A percentile compares a stretch with the other conserved stretches of the same genome.
Evolutionary conservation across 495 filamentous ascomycete genomes (phyloP).

Genomic region (Pseudevernia furfuracea): DNA sequence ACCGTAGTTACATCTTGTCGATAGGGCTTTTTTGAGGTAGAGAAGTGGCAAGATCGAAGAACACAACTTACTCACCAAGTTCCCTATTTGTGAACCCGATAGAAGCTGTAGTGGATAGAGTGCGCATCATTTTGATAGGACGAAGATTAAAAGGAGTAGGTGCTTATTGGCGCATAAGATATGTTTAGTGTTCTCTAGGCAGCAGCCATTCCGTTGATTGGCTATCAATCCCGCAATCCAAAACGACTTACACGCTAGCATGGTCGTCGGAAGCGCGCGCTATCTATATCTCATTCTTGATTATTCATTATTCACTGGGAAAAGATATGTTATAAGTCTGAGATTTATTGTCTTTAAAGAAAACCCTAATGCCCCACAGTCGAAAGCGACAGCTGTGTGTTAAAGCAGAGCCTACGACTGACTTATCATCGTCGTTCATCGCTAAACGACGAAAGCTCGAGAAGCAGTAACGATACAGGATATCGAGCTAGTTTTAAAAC

Average conservation of each 20-base stretch:
- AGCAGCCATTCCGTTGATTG: slow-evolving; percentile 15
- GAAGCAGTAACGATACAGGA: too few relatives aligned
- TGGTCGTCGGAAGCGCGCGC: slow-evolving; percentile 12
- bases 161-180: not conserved
- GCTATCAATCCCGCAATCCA: slow-evolving; percentile 5
- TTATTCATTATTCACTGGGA: too few relatives aligned
- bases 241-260: slow-evolving; percentile 4
- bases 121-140: not conserved
- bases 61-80: not conserved
- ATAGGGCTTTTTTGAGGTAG: not conserved
- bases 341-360: too few relatives aligned
- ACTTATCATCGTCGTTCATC: too few relatives aligned
- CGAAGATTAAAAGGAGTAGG: not conserved
- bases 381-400: too few relatives aligned
- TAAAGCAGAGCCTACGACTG: too few relatives aligned
- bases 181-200: slow-evolving; percentile 12
- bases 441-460: too few relatives aligned
- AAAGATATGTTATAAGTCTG: too few relatives aligned
- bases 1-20: not conserved
- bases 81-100: not conserved
- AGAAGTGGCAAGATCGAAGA: not conserved
- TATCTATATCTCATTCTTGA: slow-evolving; percentile 14
- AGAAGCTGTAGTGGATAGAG: not conserved
- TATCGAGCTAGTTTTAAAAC: not conserved
- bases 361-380: too few relatives aligned